Base-by-base conservation (phyloP, 352 stramenopile species). In the Globisporangium parvum region DNA sequence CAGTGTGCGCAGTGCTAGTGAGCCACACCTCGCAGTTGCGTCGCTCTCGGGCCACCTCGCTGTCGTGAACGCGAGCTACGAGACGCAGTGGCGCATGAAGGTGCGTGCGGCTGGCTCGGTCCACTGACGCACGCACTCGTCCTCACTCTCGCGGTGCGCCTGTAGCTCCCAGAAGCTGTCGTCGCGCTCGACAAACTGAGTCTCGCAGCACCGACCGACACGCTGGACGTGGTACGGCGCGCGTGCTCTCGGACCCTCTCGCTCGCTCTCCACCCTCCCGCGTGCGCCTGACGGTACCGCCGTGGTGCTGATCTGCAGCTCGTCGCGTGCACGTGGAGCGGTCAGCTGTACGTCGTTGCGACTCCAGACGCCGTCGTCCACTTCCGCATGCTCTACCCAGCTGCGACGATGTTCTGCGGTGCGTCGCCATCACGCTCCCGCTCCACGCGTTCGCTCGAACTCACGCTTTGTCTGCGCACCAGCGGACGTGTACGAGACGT, bases 281-380 rank as follows among this genome's bases (percentile, higher is more conserved):
- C 23, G 24, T 1, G 17, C 1, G 24, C 45, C 31, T 9, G 11
- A 28, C 33, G 2, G 18, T 2, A 31, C 6, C 26, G 4, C 12
- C 23, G 21, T 26, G 3, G 23, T 15, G 14, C 1, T 12, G 31
- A 37, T 37, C 31, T 26, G 9, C 39, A 92, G 79, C 66, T 92
- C 49, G 63, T 90, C 10, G 72, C 66, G 3, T 89, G 77, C 45
- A 90, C 75, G 33, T 92, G 81, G 81, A 89, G 75, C 61, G 81
- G 82, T 2, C 58, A 73, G 52, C 55, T 90, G 24, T 86, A 77
- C 55, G 69, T 69, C 23, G 71, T 88, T 20, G 55, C 73, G 26
- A 69, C 79, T 50, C 61, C 75, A 20, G 47, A 65, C 31, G 55
- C 61, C 31, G 58, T 85, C 14, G 69, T 85, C 17, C 70, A 66